Percentiles rank a stretch among this genome's conserved stretches.
Conservation (phyloP, 306 rosid species). For the Cicer cuneatum region DNA sequence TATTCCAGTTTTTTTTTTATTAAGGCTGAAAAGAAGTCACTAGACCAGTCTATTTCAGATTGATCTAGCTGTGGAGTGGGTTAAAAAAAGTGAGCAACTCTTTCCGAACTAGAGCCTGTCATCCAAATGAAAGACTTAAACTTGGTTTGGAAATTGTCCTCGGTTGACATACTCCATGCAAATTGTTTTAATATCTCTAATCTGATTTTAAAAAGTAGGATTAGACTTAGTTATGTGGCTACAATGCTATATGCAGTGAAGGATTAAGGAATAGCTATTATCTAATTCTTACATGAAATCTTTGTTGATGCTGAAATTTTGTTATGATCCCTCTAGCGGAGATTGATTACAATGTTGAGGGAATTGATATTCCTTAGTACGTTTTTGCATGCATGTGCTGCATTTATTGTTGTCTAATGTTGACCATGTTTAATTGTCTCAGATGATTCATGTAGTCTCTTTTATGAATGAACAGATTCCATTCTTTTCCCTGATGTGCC, state of each 20-base stretch:
- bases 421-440: constrained; percentile 34
- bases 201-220: constrained; percentile 7
- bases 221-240: constrained; percentile 23
- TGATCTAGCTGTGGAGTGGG: background rate
- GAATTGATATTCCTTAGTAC: constrained; percentile 20
- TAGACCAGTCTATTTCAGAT: background rate
- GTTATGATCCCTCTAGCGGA: constrained; percentile 16
- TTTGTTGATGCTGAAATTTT: constrained; percentile 13
- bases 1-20: background rate
- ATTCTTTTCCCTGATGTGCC: constrained; percentile 97
- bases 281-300: background rate
- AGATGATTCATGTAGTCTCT: constrained; percentile 39
- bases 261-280: constrained; percentile 19
- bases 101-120: constrained; percentile 7
- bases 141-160: constrained; percentile 34
- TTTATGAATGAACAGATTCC: constrained; percentile 76
- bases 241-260: constrained; percentile 1
- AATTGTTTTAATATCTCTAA: background rate
- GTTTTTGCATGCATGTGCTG: constrained; percentile 16
- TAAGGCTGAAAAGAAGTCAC: background rate
- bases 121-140: constrained; percentile 26
- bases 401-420: constrained; percentile 24
- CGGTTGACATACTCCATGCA: background rate
- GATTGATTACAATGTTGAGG: background rate
- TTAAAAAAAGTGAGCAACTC: constrained; percentile 12